Evolutionary conservation across 1,139 yeast genomes (phyloP).

Genomic region (Blastobotrys malaysiensis): DNA sequence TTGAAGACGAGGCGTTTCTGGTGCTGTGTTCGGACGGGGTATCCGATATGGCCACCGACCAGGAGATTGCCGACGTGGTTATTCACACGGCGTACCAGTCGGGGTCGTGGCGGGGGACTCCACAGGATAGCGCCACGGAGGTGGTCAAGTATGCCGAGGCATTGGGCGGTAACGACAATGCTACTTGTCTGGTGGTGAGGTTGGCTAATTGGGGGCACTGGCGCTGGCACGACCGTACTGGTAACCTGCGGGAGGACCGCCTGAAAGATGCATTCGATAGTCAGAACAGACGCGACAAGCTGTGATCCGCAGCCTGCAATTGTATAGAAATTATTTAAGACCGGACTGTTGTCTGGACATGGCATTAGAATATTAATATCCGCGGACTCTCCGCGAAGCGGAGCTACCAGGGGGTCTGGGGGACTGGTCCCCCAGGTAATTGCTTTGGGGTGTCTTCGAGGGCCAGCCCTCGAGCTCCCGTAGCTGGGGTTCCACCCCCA

Average conservation of each 20-base stretch:
- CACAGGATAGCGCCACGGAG: constrained; percentile 82
- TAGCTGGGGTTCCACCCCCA: too few species aligned
- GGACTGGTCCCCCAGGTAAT: too few species aligned
- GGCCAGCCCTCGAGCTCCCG: too few species aligned
- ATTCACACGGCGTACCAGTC: constrained; percentile 63
- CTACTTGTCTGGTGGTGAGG: constrained; percentile 78
- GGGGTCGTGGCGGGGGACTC: constrained; percentile 70
- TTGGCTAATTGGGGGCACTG: constrained; percentile 91
- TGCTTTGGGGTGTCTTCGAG: too few species aligned
- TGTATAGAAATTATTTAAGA: too few species aligned
- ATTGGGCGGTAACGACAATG: constrained; percentile 90
- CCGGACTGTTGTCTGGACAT: too few species aligned
- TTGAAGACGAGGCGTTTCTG: constrained; percentile 77
- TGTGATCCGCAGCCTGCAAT: not conserved
- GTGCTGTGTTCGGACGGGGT: constrained; percentile 84
- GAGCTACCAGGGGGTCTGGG: too few species aligned
- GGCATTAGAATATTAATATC: too few species aligned
- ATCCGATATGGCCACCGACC: constrained; percentile 73
- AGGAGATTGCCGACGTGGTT: constrained; percentile 82
- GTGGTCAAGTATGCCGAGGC: constrained; percentile 78
- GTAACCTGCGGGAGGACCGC: constrained; percentile 68
- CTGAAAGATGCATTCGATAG: constrained; percentile 45
- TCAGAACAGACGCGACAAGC: constrained; percentile 12
- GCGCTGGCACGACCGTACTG: constrained; percentile 71
- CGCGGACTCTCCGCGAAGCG: too few species aligned